Conservation (phyloP, 495 filamentous ascomycete species). For the Annulohypoxylon nitens region DNA sequence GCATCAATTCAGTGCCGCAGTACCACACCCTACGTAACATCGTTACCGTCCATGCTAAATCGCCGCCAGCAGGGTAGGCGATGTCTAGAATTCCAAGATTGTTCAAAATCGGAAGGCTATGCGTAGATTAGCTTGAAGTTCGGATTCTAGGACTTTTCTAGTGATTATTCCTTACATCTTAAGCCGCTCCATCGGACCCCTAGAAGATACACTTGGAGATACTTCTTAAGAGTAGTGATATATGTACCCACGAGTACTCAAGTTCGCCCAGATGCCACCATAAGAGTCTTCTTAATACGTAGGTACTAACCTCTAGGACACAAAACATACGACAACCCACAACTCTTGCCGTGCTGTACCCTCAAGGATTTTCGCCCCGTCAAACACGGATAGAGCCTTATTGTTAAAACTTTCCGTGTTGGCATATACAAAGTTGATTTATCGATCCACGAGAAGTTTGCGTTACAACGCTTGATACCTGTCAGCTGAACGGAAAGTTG, state of each 20-base stretch:
- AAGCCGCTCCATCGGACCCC: not conserved
- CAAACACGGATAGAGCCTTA: slow-evolving; percentile 10
- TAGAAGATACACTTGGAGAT: not conserved
- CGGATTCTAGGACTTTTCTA: slow-evolving; percentile 14
- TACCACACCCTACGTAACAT: slow-evolving; percentile 8
- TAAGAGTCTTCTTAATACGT: slow-evolving; percentile 13
- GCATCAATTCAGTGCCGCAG: slow-evolving; percentile 17
- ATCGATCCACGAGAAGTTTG: not conserved
- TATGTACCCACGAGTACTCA: not conserved
- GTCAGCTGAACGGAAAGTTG: not conserved
- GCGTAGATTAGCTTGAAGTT: not conserved
- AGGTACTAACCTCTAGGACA: not conserved
- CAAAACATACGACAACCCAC: slow-evolving; percentile 3
- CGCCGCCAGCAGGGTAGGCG: slow-evolving; percentile 9
- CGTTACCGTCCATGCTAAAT: slow-evolving; percentile 14
- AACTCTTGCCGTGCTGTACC: slow-evolving; percentile 7
- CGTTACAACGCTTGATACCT: not conserved
- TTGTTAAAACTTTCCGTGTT: slow-evolving; percentile 11
- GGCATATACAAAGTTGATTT: slow-evolving; percentile 17
- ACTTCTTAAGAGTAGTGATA: not conserved
- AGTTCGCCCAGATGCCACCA: slow-evolving; percentile 12
- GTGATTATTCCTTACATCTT: slow-evolving; percentile 14
- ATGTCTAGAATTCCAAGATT: slow-evolving; percentile 11
- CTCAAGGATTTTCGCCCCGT: slow-evolving; percentile 7
- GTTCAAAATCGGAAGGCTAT: slow-evolving; percentile 17